These are phyloP conservation scores for Buxus sempervirens DNA, from an alignment of 164 flowering plant genomes.

Conservation along the genomic window DNA sequence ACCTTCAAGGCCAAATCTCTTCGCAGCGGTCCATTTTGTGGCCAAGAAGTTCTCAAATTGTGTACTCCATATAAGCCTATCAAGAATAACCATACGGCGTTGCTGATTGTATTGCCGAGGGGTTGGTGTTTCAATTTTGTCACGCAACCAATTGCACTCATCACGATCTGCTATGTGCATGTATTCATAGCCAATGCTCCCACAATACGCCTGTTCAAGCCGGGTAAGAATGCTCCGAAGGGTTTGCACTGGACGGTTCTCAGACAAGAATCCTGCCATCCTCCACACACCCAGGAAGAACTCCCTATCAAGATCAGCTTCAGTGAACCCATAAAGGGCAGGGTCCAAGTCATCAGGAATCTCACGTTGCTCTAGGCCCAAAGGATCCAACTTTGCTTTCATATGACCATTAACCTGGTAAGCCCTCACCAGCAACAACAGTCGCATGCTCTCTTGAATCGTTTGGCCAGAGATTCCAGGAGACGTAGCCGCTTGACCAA, in stretches of 20 bases:
- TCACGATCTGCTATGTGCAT: constrained; percentile 95
- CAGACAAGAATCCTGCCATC: constrained; percentile 91
- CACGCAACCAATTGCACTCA: constrained; percentile 93
- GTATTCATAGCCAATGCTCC: constrained; percentile 86
- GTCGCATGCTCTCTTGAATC: constrained; percentile 93
- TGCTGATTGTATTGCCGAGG: constrained; percentile 59
- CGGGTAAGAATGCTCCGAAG: constrained; percentile 77
- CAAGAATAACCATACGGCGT: constrained; percentile 87
- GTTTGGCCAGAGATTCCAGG: constrained; percentile 96
- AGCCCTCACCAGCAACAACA: constrained; percentile 86
- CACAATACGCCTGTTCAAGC: constrained; percentile 97
- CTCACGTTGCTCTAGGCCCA: constrained; percentile 60
- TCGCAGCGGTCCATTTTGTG: constrained; percentile 81
- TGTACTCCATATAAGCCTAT: constrained; percentile 85
- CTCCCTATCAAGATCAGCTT: constrained; percentile 92
- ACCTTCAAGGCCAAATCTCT: constrained; percentile 89
- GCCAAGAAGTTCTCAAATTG: constrained; percentile 84
- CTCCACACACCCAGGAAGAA: constrained; percentile 94
- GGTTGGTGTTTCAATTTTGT: constrained; percentile 87
- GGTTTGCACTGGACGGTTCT: constrained; percentile 93
- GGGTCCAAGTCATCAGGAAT: constrained; percentile 82
- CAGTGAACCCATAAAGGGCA: constrained; percentile 76
- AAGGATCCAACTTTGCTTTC: constrained; percentile 91
- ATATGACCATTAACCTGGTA: constrained; percentile 96
- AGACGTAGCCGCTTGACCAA: constrained; percentile 80